phyloP scores from a whole-genome alignment of 441 rosid genomes.

The Pelargonium fulgidum region DNA sequence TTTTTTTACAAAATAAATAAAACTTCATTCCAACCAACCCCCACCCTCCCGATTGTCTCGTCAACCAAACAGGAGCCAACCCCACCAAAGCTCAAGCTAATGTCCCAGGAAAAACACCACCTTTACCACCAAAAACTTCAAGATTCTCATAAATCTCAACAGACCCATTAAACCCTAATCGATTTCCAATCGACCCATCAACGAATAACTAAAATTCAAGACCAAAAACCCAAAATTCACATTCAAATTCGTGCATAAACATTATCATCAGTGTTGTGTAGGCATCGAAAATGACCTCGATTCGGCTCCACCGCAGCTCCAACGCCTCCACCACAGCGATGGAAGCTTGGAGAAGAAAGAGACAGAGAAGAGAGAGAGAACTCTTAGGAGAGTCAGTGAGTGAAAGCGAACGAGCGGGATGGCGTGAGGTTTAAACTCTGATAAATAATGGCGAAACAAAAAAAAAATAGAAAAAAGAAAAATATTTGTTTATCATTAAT shows the following conservation, averaged over 20 bases:
- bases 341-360: conserved; percentile 1
- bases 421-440: conserved; percentile 1
- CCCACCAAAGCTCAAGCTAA: neutral
- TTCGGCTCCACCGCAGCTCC: neutral
- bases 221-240: no score
- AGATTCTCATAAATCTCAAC: conserved; percentile 19
- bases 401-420: conserved; percentile 6
- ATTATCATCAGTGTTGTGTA: no score
- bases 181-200: conserved; percentile 9
- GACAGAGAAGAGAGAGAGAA: neutral
- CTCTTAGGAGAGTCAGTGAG: neutral
- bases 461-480: neutral
- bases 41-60: conserved; percentile 22
- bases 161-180: conserved; percentile 25
- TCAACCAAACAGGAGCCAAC: conserved; percentile 20
- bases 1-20: conserved; percentile 14
- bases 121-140: conserved; percentile 27
- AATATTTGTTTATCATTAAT: neutral
- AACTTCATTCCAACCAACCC: conserved; percentile 2
- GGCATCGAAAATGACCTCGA: neutral
- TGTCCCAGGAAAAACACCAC: neutral
- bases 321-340: conserved; percentile 1
- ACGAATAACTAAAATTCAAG: no score
- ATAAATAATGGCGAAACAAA: neutral
- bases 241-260: no score